These are phyloP conservation scores for Neofusicoccum ribis DNA, from an alignment of 2,329 filamentous ascomycete genomes.

Conservation along the genomic window DNA sequence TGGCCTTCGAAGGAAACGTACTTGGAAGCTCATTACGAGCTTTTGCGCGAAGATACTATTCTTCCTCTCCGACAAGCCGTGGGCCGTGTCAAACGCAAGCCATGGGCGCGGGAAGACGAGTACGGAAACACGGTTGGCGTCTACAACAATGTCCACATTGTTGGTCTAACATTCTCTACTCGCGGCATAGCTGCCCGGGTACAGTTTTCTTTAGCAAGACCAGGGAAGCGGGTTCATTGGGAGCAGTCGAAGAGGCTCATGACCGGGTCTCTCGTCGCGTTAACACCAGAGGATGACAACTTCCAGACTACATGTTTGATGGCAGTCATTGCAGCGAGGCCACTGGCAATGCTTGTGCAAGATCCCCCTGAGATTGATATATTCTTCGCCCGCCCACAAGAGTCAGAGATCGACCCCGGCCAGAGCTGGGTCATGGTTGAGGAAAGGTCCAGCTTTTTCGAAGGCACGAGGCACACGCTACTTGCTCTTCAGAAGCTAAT, in stretches of 20 bases:
- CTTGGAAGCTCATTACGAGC: conserved; percentile 69
- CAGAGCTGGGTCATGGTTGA: conserved; percentile 78
- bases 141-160: conserved; percentile 31
- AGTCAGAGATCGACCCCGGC: conserved; percentile 68
- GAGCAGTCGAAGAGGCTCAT: conserved; percentile 60
- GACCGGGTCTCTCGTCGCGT: conserved; percentile 55
- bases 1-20: conserved; percentile 67
- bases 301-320: conserved; percentile 68
- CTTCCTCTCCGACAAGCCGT: conserved; percentile 70
- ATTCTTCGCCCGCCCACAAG: conserved; percentile 62
- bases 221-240: conserved; percentile 69
- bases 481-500: conserved; percentile 67
- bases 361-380: conserved; percentile 74
- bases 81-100: conserved; percentile 52
- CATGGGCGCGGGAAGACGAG: conserved; percentile 59
- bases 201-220: conserved; percentile 67
- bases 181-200: conserved; percentile 67
- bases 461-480: conserved; percentile 72
- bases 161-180: conserved; percentile 57
- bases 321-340: conserved; percentile 71
- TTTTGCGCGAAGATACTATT: conserved; percentile 73
- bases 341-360: conserved; percentile 61
- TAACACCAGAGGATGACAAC: conserved; percentile 57
- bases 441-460: conserved; percentile 71
- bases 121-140: conserved; percentile 37